Evolutionary conservation across 2,329 filamentous ascomycete genomes (phyloP), one percentile per base, ranked within the genome.

Genomic region (Lasiodiplodia hormozganensis): DNA sequence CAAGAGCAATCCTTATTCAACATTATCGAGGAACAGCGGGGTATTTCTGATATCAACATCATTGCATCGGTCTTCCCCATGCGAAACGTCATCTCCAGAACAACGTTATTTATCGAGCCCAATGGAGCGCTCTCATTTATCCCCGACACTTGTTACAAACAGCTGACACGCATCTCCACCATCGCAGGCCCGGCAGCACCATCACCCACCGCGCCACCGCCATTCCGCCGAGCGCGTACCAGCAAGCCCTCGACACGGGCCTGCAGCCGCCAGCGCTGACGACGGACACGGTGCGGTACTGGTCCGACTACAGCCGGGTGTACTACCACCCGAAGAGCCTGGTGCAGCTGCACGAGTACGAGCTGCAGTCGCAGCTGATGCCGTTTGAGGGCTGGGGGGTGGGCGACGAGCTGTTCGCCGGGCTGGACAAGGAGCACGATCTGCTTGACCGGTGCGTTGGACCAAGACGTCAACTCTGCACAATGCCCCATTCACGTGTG

Each of bases 301-400:
- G 96, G 95, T 97, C 94, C 38, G 96, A 99, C 79, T 98, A 94
- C 80, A 96, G 93, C 73, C 89, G 93, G 31, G 87, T 96, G n/a
- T 99, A 89, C 80, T 97, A 92, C 77, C 94, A 98, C 77, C 96
- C 96, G 10, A 89, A 88, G 67, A 97, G 94, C 14, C 88, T 97
- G 66, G 85, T 97, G 11, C 94, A 97, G 76, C 84, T 98, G 28
- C 92, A 92, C 76, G 93, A 97, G 75, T 96, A 92, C 75, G 93
- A 96, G 77, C 84, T 97, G 43, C 90, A 92, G 76, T 95, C 93
- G 3, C 85, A 87, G 54, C 83, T 95, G 34, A 90, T 90, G 85
- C 93, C 94, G 0, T 97, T 97, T 74, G 91, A 96, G 77, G 89
- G 89, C 69, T 96, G 77, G 77, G 73, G 77, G 11, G 75, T 78